phyloP scores from a whole-genome alignment of 805 yeast genomes.

The Nakazawaea ambrosiae region DNA sequence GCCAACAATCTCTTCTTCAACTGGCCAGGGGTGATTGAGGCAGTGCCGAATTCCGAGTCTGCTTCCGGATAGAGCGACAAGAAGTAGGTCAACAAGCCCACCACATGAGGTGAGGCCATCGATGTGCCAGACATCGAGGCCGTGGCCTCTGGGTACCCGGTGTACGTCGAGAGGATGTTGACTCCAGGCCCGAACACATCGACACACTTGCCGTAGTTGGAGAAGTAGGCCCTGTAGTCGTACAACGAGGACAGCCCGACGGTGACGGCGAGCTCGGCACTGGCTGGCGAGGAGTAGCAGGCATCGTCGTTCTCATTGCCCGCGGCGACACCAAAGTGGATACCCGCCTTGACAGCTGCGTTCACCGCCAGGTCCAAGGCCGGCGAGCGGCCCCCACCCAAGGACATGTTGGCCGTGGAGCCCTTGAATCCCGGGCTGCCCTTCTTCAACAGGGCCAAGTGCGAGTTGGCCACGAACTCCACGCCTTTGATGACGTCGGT shows the following conservation, averaged over 20 bases:
- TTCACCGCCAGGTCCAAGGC: constrained; percentile 52
- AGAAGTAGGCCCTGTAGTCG: constrained; percentile 43
- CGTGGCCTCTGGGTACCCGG: constrained; percentile 42
- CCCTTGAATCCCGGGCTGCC: constrained; percentile 44
- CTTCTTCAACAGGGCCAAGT: constrained; percentile 28
- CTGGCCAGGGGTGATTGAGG: constrained; percentile 42
- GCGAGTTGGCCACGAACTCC: constrained; percentile 49
- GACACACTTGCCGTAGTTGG: constrained; percentile 47
- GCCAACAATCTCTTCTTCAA: constrained; percentile 46
- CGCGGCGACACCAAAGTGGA: constrained; percentile 57
- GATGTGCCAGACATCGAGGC: constrained; percentile 55
- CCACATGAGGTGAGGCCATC: constrained; percentile 57
- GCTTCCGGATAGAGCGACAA: constrained; percentile 47
- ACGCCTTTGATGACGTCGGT: constrained; percentile 59
- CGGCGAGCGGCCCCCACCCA: constrained; percentile 52
- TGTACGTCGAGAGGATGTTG: constrained; percentile 48
- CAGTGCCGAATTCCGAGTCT: constrained; percentile 39
- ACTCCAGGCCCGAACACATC: constrained; percentile 52
- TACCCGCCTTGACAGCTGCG: constrained; percentile 49
- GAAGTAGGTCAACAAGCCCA: constrained; percentile 50
- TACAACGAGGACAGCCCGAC: constrained; percentile 41
- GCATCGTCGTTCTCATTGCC: constrained; percentile 59
- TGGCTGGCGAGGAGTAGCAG: constrained; percentile 53
- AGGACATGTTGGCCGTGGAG: constrained; percentile 55
- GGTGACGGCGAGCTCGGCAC: constrained; percentile 47